Conservation (phyloP, 192 early-diverging fungal species). For the Podila minutissima region DNA sequence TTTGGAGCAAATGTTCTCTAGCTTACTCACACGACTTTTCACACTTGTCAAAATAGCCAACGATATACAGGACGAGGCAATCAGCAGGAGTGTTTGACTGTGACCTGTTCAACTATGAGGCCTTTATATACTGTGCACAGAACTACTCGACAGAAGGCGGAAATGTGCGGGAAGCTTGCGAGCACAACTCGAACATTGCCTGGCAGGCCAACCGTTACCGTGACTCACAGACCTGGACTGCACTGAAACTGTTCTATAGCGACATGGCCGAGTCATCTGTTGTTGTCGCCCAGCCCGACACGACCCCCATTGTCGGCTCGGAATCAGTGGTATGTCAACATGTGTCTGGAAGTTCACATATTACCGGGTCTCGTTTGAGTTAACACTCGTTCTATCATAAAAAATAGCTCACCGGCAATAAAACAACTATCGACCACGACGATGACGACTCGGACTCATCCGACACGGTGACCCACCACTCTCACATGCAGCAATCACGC, state of each 20-base stretch:
- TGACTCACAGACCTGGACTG: constrained; percentile 81
- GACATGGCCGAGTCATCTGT: constrained; percentile 27
- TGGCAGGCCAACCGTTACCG: constrained; percentile 66
- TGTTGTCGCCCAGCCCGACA: constrained; percentile 29
- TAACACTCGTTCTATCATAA: too few species aligned
- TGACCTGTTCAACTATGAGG: constrained; percentile 67
- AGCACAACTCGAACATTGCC: constrained; percentile 74
- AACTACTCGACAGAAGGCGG: constrained; percentile 63
- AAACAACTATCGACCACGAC: not conserved
- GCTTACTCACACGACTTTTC: not conserved
- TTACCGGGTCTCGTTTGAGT: too few species aligned
- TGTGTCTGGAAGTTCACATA: too few species aligned
- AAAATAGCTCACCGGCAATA: not conserved
- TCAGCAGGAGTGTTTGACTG: constrained; percentile 47
- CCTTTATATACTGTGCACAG: constrained; percentile 76
- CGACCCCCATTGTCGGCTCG: not conserved
- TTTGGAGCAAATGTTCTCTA: not conserved
- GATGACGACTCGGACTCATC: constrained; percentile 14
- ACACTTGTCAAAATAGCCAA: constrained; percentile 6
- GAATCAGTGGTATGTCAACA: not conserved
- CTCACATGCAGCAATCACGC: not conserved
- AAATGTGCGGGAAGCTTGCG: constrained; percentile 64
- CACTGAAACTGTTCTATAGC: constrained; percentile 72
- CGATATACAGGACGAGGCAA: constrained; percentile 35
- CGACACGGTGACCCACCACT: not conserved